Percentiles rank a stretch among this genome's conserved stretches.
phyloP scores from a whole-genome alignment of 768 basidiomycete genomes.

The Mrakia frigida region DNA sequence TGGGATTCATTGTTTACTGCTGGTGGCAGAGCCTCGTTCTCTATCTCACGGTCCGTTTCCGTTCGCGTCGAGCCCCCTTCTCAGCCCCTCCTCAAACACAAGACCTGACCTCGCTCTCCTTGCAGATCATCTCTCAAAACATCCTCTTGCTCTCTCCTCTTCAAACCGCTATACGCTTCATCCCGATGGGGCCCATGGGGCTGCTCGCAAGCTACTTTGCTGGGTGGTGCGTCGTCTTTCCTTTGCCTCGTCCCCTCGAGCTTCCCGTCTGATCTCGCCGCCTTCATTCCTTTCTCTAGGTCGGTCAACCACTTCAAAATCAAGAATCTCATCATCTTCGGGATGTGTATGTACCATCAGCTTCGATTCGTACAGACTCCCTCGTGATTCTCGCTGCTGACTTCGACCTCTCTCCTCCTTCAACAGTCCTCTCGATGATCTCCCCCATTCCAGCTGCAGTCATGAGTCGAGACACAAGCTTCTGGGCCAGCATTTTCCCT shows the following conservation, averaged over 20 bases:
- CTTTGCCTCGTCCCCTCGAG: no score
- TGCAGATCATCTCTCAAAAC: slow-evolving; percentile 24
- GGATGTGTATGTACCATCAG: background rate
- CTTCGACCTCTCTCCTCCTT: background rate
- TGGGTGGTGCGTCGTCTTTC: background rate
- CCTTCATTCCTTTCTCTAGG: background rate
- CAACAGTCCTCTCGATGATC: slow-evolving; percentile 19
- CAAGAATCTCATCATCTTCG: slow-evolving; percentile 27
- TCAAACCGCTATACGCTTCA: slow-evolving; percentile 24
- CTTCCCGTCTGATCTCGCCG: no score
- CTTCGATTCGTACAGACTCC: background rate
- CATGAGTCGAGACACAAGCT: slow-evolving; percentile 21
- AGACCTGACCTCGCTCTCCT: background rate
- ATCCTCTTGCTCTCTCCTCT: slow-evolving; percentile 22
- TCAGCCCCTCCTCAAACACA: background rate
- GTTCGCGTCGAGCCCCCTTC: background rate
- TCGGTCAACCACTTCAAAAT: slow-evolving; percentile 25
- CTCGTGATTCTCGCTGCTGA: background rate
- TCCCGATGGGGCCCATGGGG: slow-evolving; percentile 31
- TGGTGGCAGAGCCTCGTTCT: slow-evolving; percentile 24
- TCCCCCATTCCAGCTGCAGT: slow-evolving; percentile 30
- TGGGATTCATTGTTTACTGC: slow-evolving; percentile 34
- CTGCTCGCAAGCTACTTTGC: background rate
- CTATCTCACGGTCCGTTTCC: background rate
- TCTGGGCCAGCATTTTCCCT: slow-evolving; percentile 31